These are phyloP conservation scores for Raphanus sativus DNA, from an alignment of 345 rosid species.

Conservation along the genomic window DNA sequence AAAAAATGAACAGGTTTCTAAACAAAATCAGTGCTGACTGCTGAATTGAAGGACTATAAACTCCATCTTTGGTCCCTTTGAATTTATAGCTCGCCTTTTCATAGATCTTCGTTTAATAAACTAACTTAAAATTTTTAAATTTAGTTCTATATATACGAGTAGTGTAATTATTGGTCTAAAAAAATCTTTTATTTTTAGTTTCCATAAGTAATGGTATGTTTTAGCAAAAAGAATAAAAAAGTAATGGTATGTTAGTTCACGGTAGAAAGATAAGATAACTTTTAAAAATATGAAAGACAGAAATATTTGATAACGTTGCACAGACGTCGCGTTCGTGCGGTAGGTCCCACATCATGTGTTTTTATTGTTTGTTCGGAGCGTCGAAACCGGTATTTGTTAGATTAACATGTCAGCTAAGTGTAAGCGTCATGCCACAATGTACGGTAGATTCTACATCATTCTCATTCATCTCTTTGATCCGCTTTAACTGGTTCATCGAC, in stretches of 20 bases:
- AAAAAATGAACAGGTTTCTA: background rate
- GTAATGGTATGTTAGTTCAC: background rate
- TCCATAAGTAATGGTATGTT: background rate
- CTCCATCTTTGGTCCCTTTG: background rate
- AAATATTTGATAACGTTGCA: conserved; percentile 58
- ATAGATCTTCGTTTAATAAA: background rate
- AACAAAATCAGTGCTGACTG: background rate
- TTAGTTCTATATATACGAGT: background rate
- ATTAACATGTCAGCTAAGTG: conserved; percentile 37
- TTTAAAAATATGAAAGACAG: conserved; percentile 32
- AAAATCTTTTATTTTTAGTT: background rate
- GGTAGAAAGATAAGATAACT: background rate
- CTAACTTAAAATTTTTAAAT: background rate
- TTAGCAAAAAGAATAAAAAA: too few relatives aligned
- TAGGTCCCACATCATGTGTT: conserved; percentile 39
- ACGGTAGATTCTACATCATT: conserved; percentile 24
- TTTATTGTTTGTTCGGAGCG: background rate
- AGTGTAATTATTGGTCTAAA: background rate
- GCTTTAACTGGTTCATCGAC: conserved; percentile 30
- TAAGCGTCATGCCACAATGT: conserved; percentile 36
- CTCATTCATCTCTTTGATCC: conserved; percentile 15
- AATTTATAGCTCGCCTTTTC: background rate
- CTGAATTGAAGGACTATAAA: background rate
- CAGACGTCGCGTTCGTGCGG: conserved; percentile 59
- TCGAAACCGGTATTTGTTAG: conserved; percentile 16